phyloP scores from a whole-genome alignment of 2,329 filamentous ascomycete species.

The Penicillium verrucosum region DNA sequence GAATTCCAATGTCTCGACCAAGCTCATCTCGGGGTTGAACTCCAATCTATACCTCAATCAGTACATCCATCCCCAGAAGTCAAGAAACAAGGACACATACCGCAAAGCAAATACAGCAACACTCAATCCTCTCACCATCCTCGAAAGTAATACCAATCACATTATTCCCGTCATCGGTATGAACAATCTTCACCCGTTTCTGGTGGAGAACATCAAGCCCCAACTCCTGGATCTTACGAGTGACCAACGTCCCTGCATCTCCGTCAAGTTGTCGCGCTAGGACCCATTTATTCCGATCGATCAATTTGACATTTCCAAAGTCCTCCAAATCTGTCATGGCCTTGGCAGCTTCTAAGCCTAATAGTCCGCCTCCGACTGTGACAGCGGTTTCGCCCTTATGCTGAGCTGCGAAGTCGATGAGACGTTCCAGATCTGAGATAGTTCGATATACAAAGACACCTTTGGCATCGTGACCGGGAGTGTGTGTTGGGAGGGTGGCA shows the following conservation, averaged over 20 bases:
- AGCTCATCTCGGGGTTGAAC: constrained; percentile 78
- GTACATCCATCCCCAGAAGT: neutral
- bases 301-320: constrained; percentile 69
- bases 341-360: constrained; percentile 85
- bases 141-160: constrained; percentile 76
- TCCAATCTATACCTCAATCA: constrained; percentile 57
- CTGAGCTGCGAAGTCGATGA: constrained; percentile 69
- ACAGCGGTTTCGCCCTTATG: constrained; percentile 67
- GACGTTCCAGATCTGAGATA: constrained; percentile 72
- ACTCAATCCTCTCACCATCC: constrained; percentile 72
- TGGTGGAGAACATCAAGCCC: constrained; percentile 77
- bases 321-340: constrained; percentile 83
- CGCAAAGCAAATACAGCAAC: constrained; percentile 81
- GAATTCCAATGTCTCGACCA: constrained; percentile 65
- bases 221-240: constrained; percentile 73
- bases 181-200: constrained; percentile 70
- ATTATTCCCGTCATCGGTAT: constrained; percentile 63
- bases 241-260: constrained; percentile 77
- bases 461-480: constrained; percentile 72
- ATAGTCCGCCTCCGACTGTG: constrained; percentile 78
- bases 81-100: constrained; percentile 33
- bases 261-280: constrained; percentile 76
- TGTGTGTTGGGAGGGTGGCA: constrained; percentile 68
- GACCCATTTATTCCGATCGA: constrained; percentile 81
- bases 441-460: constrained; percentile 89